Evolutionary conservation across 2,329 filamentous ascomycete species (phyloP), one percentile per base, ranked within the genome.

Genomic region (Alternaria tenuissima): DNA sequence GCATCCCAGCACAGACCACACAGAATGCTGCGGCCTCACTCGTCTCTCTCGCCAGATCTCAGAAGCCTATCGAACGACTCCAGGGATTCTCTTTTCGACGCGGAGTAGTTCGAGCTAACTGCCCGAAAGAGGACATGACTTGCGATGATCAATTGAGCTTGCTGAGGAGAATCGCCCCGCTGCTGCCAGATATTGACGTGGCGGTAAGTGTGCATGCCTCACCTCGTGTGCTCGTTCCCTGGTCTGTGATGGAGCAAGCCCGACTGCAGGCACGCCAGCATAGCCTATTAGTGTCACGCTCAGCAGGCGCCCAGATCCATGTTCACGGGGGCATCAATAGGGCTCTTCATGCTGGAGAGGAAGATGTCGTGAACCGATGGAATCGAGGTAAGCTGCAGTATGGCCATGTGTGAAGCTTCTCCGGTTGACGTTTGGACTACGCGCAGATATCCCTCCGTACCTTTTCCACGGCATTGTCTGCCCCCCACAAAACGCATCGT

Each of bases 141-240:
- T 46, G 43, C 28, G 26, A 46, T 28, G 26, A 46, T 30, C 43
- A 46, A 46, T 9, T 46, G 26, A 24, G 43, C 9, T 18, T 46
- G 43, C 43, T 46, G 5, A 46, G 24, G 24, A 18, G 24, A 46
- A 46, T 46, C 16, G 43, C 43, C n/a, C 24, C 43, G 8, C 22
- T 46, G 43, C n/a, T 46, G 18, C 43, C 43, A n/a, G 43, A 46
- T 24, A 30, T 46, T 20, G 43, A 30, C 24, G 43, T 46, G 26
- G 43, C n/a, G 6, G 24, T 46, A 16, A 46, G 43, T 46, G 24
- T 46, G 43, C 43, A 46, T 46, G 43, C 43, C 43, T 46, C 43
- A 24, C 43, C 43, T 30, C 43, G 43, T 46, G 43, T 46, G 26
- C 43, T 46, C 24, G 26, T 46, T 46, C 43, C 43, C 18, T 46